phyloP scores from a whole-genome alignment of 73 alveolate species.

The Paramecium sexaurelia region DNA sequence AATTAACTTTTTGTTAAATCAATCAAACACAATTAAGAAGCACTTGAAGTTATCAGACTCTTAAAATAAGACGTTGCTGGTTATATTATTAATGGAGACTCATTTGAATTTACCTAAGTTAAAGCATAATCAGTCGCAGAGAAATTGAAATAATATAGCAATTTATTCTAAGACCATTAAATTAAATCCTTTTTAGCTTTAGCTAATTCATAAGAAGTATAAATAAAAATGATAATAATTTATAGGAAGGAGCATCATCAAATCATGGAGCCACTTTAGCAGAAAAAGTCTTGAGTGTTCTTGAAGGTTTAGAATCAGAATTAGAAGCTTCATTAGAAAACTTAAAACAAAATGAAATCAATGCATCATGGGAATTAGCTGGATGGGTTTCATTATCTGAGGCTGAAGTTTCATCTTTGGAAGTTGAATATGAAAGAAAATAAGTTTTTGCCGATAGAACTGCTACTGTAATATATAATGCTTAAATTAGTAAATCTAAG shows the following conservation, averaged over 20 bases:
- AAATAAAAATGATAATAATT: not conserved
- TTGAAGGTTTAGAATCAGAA: conserved; percentile 36
- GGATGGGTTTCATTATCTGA: conserved; percentile 58
- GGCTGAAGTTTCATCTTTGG: conserved; percentile 36
- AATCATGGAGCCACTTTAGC: not conserved
- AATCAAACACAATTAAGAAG: conserved; percentile 9
- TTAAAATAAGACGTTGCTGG: conserved; percentile 59
- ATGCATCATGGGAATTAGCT: conserved; percentile 62
- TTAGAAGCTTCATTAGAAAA: conserved; percentile 36
- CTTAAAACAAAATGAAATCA: conserved; percentile 18
- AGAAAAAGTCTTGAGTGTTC: conserved; percentile 39
- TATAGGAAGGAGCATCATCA: not conserved
- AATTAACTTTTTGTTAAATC: conserved; percentile 52
- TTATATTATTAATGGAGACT: conserved; percentile 39
- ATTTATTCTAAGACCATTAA: conserved; percentile 43
- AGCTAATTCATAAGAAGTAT: conserved; percentile 42
- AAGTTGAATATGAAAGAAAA: conserved; percentile 56
- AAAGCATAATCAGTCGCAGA: conserved; percentile 37
- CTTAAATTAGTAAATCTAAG: conserved; percentile 1
- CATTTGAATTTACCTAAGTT: conserved; percentile 51
- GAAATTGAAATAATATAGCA: conserved; percentile 35
- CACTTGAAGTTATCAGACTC: conserved; percentile 45
- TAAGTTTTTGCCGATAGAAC: conserved; percentile 58
- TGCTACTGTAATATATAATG: not conserved
- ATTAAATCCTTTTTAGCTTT: conserved; percentile 46